These are phyloP conservation scores for Phytophthora parvispora DNA, from an alignment of 352 stramenopile species.

Conservation along the genomic window DNA sequence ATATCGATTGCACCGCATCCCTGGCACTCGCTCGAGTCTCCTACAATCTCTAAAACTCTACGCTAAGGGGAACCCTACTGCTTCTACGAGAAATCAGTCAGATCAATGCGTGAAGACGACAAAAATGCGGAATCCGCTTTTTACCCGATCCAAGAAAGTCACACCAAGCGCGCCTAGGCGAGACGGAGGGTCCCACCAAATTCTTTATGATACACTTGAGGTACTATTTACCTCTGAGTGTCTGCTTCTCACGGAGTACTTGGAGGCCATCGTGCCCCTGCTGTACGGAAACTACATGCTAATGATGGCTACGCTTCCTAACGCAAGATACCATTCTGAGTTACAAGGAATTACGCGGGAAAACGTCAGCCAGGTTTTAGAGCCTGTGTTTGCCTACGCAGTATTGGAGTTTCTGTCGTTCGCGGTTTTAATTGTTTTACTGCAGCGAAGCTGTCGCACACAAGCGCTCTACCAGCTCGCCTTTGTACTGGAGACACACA, in stretches of 20 bases:
- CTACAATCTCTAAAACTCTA: neutral
- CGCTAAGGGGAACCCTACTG: neutral
- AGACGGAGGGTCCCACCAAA: neutral
- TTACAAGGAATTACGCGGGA: neutral
- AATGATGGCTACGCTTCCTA: slow-evolving; percentile 30
- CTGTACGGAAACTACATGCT: slow-evolving; percentile 31
- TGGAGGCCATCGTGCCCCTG: slow-evolving; percentile 35
- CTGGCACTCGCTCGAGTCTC: neutral
- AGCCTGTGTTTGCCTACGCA: slow-evolving; percentile 13
- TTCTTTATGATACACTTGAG: neutral
- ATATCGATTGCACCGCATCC: no score
- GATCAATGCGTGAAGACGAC: no score
- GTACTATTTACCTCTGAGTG: slow-evolving; percentile 31
- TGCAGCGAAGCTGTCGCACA: slow-evolving; percentile 11
- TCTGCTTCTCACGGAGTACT: slow-evolving; percentile 41
- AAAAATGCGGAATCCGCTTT: no score
- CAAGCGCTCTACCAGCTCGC: slow-evolving; percentile 26
- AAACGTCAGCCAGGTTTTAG: neutral
- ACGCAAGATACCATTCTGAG: slow-evolving; percentile 19
- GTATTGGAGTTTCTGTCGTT: slow-evolving; percentile 25
- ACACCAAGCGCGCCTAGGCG: neutral
- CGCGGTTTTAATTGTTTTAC: neutral
- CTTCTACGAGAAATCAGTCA: no score
- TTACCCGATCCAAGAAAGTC: neutral
- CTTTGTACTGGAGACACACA: slow-evolving; percentile 36